Evolutionary conservation across 345 rosid species (phyloP), one percentile per base, ranked within the genome.

Genomic region (Conringia planisiliqua): DNA sequence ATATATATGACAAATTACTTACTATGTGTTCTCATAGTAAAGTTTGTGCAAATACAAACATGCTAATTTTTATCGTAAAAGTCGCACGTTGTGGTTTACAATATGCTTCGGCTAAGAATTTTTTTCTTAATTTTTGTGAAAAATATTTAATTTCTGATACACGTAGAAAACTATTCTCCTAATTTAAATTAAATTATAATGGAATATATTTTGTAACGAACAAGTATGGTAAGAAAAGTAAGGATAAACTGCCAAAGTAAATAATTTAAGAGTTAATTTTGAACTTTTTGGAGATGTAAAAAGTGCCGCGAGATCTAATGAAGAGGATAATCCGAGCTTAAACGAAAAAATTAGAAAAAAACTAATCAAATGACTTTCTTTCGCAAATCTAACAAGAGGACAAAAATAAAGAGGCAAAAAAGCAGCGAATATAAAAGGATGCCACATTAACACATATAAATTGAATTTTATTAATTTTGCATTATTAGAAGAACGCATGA

Each of bases 401-500:
- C 72, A 70, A 71, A 77, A 35, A 14, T 18, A 47, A n/a, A 47
- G 35, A 14, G 6, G 10, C 2, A 63, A 39, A 59, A 61, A 16
- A 33, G 7, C 16, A 14, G 17, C 2, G 26, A 58, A 32, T 36
- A 35, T 0, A 4, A 30, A 52, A 61, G 26, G 6, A 57, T 63
- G 32, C 22, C 61, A 50, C 32, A 71, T 22, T 22, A 50, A 50
- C 38, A 7, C 10, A 35, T 3, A 35, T 9, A 7, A 35, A 35
- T 0, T 35, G 7, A 35, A 35, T 33, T 33, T 33, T 7, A 2
- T 55, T 58, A 67, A 69, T 10, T 46, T 32, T 66, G 78, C 78
- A 67, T 67, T 66, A 74, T 74, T 76, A 76, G 74, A 42, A 76
- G 74, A 42, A 39, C 64, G 64, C 64, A 76, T 51, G 66, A 75